Base-by-base conservation (phyloP, 495 filamentous ascomycete genomes). In the Penicillium bialowiezense region DNA sequence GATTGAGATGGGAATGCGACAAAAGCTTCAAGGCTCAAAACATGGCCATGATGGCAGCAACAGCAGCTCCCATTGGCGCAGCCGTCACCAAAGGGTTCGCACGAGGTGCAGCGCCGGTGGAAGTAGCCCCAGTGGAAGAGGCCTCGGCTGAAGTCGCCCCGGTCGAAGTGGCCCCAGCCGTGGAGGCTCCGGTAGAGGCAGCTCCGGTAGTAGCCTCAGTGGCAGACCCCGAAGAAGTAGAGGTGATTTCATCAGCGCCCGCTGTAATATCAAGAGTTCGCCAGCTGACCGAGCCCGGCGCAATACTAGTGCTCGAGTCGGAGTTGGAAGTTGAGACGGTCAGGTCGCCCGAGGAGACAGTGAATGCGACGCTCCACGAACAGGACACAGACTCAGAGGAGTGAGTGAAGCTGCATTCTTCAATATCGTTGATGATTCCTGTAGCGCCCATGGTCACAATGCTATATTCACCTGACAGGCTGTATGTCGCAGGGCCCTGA, bases 401-500 rank as follows among this genome's bases (percentile, higher is more conserved):
- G 28, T 47, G 44, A 7, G 50, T 60, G 38, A 57, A 54, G 1
- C 46, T 28, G 40, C 54, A 60, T 12, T 17, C 26, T 15, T 48
- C 20, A 12, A 50, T 21, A n/a, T 37, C 10, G 28, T 18, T 53
- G 2, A 17, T 42, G 7, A 35, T 35, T 0, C 14, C 57, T 1
- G 17, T 39, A 2, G 14, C 38, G 5, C 43, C 37, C 4, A 6
- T 14, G 19, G 10, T 32, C 3, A 2, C 6, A 7, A 24, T 14
- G 29, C 32, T 20, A 1, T 34, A 29, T 12, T 33, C 20, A 10
- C 28, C 29, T 1, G 34, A 31, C 20, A 41, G 33, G 50, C 44
- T 54, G 32, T 46, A 41, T 13, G 58, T 60, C 13, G 14, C 23
- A 17, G 42, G 38, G 33, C 62, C 64, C 19, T 58, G 54, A 28